Evolutionary conservation across 139 green algal species (phyloP).

Genomic region (Volvox africanus): DNA sequence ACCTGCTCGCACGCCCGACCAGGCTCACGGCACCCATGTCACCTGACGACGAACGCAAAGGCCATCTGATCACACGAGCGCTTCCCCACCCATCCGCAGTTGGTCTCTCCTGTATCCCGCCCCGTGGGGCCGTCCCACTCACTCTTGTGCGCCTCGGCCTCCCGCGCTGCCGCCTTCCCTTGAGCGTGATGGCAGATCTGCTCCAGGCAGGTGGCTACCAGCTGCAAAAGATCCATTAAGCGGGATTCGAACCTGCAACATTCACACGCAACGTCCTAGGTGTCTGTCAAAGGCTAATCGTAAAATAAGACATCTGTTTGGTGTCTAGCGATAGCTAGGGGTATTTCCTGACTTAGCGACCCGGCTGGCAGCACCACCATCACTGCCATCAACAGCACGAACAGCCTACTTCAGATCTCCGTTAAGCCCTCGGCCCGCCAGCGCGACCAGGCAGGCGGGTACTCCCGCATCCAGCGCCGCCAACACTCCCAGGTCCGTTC

Average conservation of each 20-base stretch:
- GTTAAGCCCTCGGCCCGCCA: conserved; percentile 27
- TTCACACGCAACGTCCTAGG: too few relatives aligned
- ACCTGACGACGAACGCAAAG: too few relatives aligned
- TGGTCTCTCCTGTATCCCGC: too few relatives aligned
- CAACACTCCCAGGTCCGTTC: conserved; percentile 50
- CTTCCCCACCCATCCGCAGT: too few relatives aligned
- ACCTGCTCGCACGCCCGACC: not conserved
- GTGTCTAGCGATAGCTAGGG: too few relatives aligned
- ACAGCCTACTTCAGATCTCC: conserved; percentile 40
- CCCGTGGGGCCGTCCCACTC: not conserved
- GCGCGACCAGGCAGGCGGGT: conserved; percentile 44
- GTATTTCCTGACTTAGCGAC: too few relatives aligned
- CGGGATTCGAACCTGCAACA: conserved; percentile 28
- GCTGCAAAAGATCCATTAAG: conserved; percentile 36
- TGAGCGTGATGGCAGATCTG: conserved; percentile 52
- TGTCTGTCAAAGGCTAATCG: too few relatives aligned
- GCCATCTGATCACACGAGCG: too few relatives aligned
- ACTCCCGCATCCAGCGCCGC: conserved; percentile 49
- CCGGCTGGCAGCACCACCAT: not conserved
- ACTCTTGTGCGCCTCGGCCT: conserved; percentile 53
- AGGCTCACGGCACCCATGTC: not conserved
- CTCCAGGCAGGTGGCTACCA: conserved; percentile 44
- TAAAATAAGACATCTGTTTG: too few relatives aligned
- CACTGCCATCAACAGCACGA: too few relatives aligned
- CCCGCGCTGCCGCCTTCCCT: conserved; percentile 55